Base-by-base conservation (phyloP, 2,329 filamentous ascomycete genomes). In the Colletotrichum tofieldiae region DNA sequence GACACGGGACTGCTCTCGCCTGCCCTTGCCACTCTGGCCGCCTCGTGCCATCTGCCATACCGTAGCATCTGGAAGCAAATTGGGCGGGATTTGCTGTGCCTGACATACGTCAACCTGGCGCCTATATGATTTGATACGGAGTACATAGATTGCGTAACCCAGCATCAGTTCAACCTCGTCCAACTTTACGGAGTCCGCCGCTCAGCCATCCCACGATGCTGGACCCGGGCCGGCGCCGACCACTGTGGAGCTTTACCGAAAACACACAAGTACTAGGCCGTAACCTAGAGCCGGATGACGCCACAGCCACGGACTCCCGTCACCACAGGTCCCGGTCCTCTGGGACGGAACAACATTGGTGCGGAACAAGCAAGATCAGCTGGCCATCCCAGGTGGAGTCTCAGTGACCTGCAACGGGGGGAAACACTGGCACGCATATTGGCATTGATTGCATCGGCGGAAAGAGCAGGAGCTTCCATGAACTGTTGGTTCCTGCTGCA, bases 401-500 rank as follows among this genome's bases (percentile, higher is more conserved):
- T n/a, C 6, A 51, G 32, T 29, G 51, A 23, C 54, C 35, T 58
- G 58, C 58, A 68, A 56, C 65, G 68, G 68, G 68, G 45, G 63
- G 35, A n/a, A 65, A 35, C 35, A 39, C 26, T 52, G 26, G 41
- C 11, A 37, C 32, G 32, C 45, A 35, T 23, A 45, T 29, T 26
- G 43, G 37, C 23, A 54, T 43, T 9, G 69, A 54, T 43, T 9
- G 69, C 47, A 64, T 59, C 60, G 59, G 59, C 37, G 58, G 61
- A 16, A 23, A 58, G 58, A 61, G 41, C 43, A 35, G 35, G 43
- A 51, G 60, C 60, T 47, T 45, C 56, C 68, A 68, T 32, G 68
- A 73, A 72, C 68, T 72, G 72, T 72, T 68, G 72, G 72, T 73
- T 71, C 68, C 45, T 72, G 68, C 64, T 73, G 72, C 72, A 73